Conservation (phyloP, 2,329 filamentous ascomycete species). For the Emericellopsis atlantica region DNA sequence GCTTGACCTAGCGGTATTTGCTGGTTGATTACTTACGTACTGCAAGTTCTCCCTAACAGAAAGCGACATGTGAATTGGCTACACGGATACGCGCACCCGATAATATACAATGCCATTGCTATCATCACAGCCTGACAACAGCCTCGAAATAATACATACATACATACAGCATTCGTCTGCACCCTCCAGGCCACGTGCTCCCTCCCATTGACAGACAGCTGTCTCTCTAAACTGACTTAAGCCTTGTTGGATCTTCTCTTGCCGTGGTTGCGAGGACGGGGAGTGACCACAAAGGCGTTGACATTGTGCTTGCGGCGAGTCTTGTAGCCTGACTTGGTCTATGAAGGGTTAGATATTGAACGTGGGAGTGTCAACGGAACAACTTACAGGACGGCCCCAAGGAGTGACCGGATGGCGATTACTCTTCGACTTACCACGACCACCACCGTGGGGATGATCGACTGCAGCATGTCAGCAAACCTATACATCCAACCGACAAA, state of each 20-base stretch:
- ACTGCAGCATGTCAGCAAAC: slow-evolving; percentile 27
- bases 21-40: too few species aligned
- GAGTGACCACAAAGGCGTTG: slow-evolving; percentile 83
- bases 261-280: slow-evolving; percentile 79
- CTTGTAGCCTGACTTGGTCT: slow-evolving; percentile 83
- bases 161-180: background rate
- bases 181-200: background rate
- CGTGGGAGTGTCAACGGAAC: background rate
- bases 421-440: slow-evolving; percentile 98
- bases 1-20: too few species aligned
- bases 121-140: background rate
- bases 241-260: slow-evolving; percentile 60
- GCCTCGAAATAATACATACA: background rate
- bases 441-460: slow-evolving; percentile 97
- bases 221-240: background rate
- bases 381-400: slow-evolving; percentile 86
- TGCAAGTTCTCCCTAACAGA: too few species aligned
- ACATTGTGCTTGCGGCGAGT: slow-evolving; percentile 77
- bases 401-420: slow-evolving; percentile 90
- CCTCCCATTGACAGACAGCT: background rate
- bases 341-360: slow-evolving; percentile 13
- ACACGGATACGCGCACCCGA: too few species aligned
- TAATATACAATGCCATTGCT: background rate
- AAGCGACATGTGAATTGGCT: too few species aligned
- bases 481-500: background rate